These are phyloP conservation scores for Colletotrichum abscissum DNA, from an alignment of 2,329 filamentous ascomycete genomes.

Conservation along the genomic window DNA sequence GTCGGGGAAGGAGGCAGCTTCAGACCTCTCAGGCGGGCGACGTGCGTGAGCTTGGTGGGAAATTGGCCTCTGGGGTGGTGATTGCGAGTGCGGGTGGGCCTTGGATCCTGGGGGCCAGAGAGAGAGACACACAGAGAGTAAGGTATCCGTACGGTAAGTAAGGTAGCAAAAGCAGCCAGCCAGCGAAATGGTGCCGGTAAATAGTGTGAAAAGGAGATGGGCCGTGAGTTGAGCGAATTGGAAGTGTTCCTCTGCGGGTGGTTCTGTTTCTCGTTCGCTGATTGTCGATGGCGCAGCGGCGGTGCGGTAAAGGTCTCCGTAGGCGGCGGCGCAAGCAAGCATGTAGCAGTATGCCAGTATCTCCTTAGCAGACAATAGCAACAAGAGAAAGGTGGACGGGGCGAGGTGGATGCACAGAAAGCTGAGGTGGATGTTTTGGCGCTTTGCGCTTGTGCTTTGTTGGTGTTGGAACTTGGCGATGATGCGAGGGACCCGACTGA, in stretches of 20 bases:
- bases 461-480: slow-evolving; percentile 11
- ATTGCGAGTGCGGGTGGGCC: slow-evolving; percentile 34
- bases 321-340: neutral
- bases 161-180: neutral
- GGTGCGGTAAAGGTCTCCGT: neutral
- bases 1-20: slow-evolving; percentile 16
- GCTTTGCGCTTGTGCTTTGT: neutral
- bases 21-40: slow-evolving; percentile 25
- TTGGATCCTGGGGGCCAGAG: slow-evolving; percentile 18
- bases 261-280: slow-evolving; percentile 7
- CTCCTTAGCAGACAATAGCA: neutral
- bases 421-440: slow-evolving; percentile 5
- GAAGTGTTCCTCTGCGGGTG: neutral
- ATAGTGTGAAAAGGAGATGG: neutral
- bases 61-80: slow-evolving; percentile 34
- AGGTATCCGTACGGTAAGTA: neutral
- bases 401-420: slow-evolving; percentile 1
- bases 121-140: neutral
- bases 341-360: no score
- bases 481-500: slow-evolving; percentile 33
- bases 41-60: slow-evolving; percentile 31
- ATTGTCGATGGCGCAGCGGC: slow-evolving; percentile 9
- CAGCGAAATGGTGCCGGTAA: neutral
- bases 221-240: neutral
- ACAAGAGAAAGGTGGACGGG: neutral